Percentiles rank a stretch among this genome's conserved stretches.
Evolutionary conservation across 1,284 basidiomycete species (phyloP).

Genomic region (Coniophora puteana): DNA sequence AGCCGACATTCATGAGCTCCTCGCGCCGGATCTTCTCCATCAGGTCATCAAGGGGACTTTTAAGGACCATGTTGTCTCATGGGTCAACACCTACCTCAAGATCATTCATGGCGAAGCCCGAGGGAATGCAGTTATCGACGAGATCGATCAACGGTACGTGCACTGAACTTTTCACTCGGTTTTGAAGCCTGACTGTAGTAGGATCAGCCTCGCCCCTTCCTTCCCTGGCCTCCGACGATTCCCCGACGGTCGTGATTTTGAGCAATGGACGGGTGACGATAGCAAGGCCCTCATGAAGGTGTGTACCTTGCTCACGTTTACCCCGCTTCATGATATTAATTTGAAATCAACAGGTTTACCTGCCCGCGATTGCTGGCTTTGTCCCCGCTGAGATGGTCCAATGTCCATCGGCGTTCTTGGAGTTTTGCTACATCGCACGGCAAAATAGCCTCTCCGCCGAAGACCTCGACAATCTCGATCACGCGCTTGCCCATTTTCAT

Average conservation of each 20-base stretch:
- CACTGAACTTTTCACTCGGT: not conserved
- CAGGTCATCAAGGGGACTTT: constrained; percentile 5
- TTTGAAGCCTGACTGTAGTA: not conserved
- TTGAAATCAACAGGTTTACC: constrained; percentile 6
- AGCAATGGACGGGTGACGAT: constrained; percentile 12
- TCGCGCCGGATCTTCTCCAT: constrained; percentile 7
- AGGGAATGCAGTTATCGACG: constrained; percentile 1
- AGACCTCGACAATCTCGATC: constrained; percentile 13
- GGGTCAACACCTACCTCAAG: not conserved
- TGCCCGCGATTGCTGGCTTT: constrained; percentile 8
- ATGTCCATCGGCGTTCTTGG: constrained; percentile 13
- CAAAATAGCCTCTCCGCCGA: constrained; percentile 8
- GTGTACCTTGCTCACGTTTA: not conserved
- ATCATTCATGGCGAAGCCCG: not conserved
- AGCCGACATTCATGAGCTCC: constrained; percentile 8
- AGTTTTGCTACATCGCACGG: constrained; percentile 21
- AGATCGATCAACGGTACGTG: constrained; percentile 6
- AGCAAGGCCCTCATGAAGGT: constrained; percentile 16
- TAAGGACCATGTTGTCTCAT: constrained; percentile 4
- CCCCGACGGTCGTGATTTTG: constrained; percentile 9
- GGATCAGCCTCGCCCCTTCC: constrained; percentile 6
- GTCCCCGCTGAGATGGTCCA: constrained; percentile 12
- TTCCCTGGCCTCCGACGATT: constrained; percentile 9
- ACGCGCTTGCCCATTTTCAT: constrained; percentile 10
- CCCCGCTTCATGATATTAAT: not conserved